Evolutionary conservation across 164 flowering plant genomes (phyloP).

Genomic region (Paratinospora sagittata): DNA sequence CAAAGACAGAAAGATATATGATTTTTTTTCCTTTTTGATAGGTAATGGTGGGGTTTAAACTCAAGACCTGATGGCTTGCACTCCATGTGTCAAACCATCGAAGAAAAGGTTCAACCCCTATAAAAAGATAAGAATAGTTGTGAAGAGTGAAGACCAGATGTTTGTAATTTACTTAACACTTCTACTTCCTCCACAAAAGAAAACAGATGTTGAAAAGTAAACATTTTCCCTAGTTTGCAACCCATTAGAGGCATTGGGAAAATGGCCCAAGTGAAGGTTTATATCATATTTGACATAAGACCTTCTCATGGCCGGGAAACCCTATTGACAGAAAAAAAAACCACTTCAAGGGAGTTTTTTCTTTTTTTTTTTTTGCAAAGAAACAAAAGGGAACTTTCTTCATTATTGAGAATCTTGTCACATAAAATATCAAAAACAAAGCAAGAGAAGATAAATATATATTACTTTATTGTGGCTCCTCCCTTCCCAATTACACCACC

Average conservation of each 20-base stretch:
- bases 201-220: background rate
- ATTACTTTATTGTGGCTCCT: constrained; percentile 85
- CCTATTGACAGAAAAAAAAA: background rate
- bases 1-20: constrained; percentile 13
- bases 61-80: too few relatives aligned
- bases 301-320: background rate
- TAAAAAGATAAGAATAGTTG: background rate
- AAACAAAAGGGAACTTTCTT: too few relatives aligned
- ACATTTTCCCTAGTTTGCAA: background rate
- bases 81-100: too few relatives aligned
- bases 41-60: too few relatives aligned
- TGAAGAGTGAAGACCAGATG: background rate
- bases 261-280: background rate
- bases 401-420: background rate
- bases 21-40: too few relatives aligned
- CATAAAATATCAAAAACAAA: background rate
- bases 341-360: background rate
- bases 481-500: constrained; percentile 98
- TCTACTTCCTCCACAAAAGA: background rate
- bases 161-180: background rate
- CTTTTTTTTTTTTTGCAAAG: too few relatives aligned
- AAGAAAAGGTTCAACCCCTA: too few relatives aligned
- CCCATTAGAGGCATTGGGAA: background rate
- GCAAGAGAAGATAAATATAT: background rate
- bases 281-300: background rate